phyloP scores from a whole-genome alignment of 495 filamentous ascomycete genomes.

The Neurospora tetraspora region DNA sequence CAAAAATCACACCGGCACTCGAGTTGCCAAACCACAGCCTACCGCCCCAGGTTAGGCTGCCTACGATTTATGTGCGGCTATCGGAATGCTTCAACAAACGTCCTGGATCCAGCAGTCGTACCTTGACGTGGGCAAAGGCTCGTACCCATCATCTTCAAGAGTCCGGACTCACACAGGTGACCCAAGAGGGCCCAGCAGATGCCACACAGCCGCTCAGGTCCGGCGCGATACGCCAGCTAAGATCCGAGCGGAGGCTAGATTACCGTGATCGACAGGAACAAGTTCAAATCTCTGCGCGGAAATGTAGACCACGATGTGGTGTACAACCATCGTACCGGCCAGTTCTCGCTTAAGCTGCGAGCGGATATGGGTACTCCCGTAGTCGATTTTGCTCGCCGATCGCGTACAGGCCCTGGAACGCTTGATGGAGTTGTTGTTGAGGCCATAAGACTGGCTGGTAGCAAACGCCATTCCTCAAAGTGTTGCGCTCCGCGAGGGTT shows the following conservation, averaged over 20 bases:
- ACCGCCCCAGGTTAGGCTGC: conserved; percentile 28
- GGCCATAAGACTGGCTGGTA: conserved; percentile 42
- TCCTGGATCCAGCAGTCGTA: neutral
- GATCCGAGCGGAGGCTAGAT: conserved; percentile 20
- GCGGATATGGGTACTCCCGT: conserved; percentile 47
- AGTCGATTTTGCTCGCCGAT: conserved; percentile 40
- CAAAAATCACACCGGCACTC: conserved; percentile 19
- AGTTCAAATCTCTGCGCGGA: conserved; percentile 38
- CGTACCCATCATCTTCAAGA: conserved; percentile 41
- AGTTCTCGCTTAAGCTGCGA: conserved; percentile 49
- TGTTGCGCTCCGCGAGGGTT: conserved; percentile 50
- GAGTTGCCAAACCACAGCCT: conserved; percentile 16
- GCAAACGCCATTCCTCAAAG: conserved; percentile 41
- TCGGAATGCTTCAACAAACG: conserved; percentile 28
- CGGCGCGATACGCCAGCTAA: conserved; percentile 4
- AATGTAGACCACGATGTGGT: conserved; percentile 48
- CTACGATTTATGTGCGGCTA: conserved; percentile 33
- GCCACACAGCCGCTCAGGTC: neutral
- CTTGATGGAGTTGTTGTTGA: conserved; percentile 53
- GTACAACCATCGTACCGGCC: conserved; percentile 45
- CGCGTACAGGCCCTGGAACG: conserved; percentile 53
- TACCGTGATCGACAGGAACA: conserved; percentile 23
- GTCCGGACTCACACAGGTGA: conserved; percentile 19
- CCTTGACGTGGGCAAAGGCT: conserved; percentile 40
- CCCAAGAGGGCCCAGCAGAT: conserved; percentile 10